Evolutionary conservation across 2,329 filamentous ascomycete species (phyloP).

Genomic region (Cadophora sp.): DNA sequence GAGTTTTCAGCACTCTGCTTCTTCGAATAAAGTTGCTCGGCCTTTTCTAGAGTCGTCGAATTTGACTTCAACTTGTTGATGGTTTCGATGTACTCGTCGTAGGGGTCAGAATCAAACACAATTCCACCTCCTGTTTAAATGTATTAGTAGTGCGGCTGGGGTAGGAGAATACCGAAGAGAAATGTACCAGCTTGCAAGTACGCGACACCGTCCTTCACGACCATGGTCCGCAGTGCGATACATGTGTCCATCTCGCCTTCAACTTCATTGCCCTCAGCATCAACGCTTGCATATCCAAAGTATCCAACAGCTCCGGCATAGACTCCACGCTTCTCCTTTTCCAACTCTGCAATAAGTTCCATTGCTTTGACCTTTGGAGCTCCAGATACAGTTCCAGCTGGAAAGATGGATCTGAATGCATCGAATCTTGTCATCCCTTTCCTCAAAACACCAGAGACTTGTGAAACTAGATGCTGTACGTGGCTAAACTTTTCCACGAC

Average conservation of each 20-base stretch:
- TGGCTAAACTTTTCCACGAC: slow-evolving; percentile 94
- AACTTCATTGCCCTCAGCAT: slow-evolving; percentile 63
- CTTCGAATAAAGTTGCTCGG: slow-evolving; percentile 64
- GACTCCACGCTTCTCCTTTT: slow-evolving; percentile 90
- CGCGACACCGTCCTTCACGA: slow-evolving; percentile 87
- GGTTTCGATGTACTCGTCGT: slow-evolving; percentile 94
- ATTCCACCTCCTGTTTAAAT: slow-evolving; percentile 73
- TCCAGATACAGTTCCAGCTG: slow-evolving; percentile 92
- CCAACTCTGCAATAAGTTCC: slow-evolving; percentile 94
- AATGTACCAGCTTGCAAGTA: slow-evolving; percentile 80
- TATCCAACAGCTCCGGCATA: slow-evolving; percentile 97
- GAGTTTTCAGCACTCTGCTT: slow-evolving; percentile 28
- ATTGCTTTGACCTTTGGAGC: slow-evolving; percentile 96
- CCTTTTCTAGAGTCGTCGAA: slow-evolving; percentile 84
- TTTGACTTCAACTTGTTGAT: slow-evolving; percentile 95
- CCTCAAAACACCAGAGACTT: slow-evolving; percentile 90
- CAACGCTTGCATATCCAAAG: slow-evolving; percentile 84
- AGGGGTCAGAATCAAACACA: slow-evolving; percentile 90
- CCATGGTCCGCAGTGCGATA: slow-evolving; percentile 81
- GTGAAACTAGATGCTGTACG: slow-evolving; percentile 95
- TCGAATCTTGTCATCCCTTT: slow-evolving; percentile 89
- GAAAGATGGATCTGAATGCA: slow-evolving; percentile 95
- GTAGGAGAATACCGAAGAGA: neutral
- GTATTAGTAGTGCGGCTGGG: slow-evolving; percentile 8
- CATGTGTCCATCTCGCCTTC: slow-evolving; percentile 93